These are phyloP conservation scores for Colletotrichum sidae DNA, from an alignment of 2,329 filamentous ascomycete genomes.

Conservation along the genomic window DNA sequence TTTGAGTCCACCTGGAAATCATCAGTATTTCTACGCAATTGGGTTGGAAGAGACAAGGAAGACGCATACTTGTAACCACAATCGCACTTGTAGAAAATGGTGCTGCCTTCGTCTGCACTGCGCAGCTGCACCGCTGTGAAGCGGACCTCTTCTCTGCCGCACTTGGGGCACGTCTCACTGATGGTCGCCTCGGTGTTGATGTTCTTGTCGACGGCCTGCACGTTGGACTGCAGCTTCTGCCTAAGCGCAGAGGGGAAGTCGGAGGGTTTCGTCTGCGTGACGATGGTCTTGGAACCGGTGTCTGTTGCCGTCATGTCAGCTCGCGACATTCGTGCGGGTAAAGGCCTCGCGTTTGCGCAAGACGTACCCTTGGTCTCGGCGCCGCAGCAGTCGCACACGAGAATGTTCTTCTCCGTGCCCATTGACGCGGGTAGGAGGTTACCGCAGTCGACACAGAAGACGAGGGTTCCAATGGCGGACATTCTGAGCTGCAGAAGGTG, in stretches of 20 bases:
- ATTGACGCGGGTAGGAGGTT: conserved; percentile 87
- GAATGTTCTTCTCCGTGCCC: conserved; percentile 78
- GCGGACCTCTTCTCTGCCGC: conserved; percentile 83
- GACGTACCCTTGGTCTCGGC: conserved; percentile 83
- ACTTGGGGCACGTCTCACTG: conserved; percentile 80
- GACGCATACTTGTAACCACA: conserved; percentile 82
- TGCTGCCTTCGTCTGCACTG: conserved; percentile 94
- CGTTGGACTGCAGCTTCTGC: conserved; percentile 83
- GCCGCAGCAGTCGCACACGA: conserved; percentile 89
- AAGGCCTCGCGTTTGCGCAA: too few relatives aligned
- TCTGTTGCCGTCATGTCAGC: conserved; percentile 58
- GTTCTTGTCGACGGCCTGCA: conserved; percentile 84
- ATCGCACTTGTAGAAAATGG: conserved; percentile 89
- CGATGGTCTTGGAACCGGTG: conserved; percentile 78
- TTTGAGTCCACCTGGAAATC: conserved; percentile 63
- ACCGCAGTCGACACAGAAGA: conserved; percentile 94
- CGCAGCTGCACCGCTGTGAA: conserved; percentile 89
- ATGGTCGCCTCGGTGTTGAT: conserved; percentile 78
- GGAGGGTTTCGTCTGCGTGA: conserved; percentile 86
- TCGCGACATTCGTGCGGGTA: too few relatives aligned
- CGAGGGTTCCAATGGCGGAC: conserved; percentile 89
- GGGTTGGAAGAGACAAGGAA: conserved; percentile 15
- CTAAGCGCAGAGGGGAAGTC: conserved; percentile 92
- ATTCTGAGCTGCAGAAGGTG: conserved; percentile 58
- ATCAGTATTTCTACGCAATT: conserved; percentile 41